Evolutionary conservation across 441 rosid genomes (phyloP).

Genomic region (Isatis lusitanica): DNA sequence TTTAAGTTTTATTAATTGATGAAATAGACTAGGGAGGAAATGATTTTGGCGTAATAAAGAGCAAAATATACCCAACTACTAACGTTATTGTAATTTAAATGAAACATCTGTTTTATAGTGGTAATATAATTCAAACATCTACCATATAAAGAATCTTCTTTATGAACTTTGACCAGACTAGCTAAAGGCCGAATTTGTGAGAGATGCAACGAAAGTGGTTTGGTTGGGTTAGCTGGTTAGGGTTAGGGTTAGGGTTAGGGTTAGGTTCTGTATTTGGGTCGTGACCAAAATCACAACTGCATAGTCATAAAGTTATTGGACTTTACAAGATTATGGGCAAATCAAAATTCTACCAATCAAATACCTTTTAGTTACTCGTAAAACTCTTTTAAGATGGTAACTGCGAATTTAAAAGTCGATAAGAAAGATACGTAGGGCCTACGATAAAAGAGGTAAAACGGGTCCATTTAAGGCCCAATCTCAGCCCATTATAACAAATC

Average conservation of each 20-base stretch:
- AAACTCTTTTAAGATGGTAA: too few relatives aligned
- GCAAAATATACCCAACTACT: constrained; percentile 13
- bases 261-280: constrained; percentile 1
- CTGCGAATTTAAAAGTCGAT: too few relatives aligned
- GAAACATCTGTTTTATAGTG: constrained; percentile 3
- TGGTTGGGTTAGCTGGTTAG: constrained; percentile 16
- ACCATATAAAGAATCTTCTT: neutral
- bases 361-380: too few relatives aligned
- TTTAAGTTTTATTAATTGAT: neutral
- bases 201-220: constrained; percentile 28
- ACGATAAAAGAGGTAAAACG: neutral
- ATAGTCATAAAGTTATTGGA: too few relatives aligned
- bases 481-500: constrained; percentile 27
- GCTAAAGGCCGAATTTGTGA: neutral
- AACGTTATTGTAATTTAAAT: neutral
- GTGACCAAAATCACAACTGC: constrained; percentile 23
- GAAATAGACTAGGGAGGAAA: neutral
- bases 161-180: neutral
- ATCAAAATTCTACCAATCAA: too few relatives aligned
- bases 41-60: constrained; percentile 9
- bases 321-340: too few relatives aligned
- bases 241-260: too few relatives aligned
- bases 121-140: neutral
- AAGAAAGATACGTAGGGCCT: too few relatives aligned
- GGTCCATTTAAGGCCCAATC: constrained; percentile 12